phyloP scores from a whole-genome alignment of 2,329 filamentous ascomycete species.

The Diaporthe sp. region DNA sequence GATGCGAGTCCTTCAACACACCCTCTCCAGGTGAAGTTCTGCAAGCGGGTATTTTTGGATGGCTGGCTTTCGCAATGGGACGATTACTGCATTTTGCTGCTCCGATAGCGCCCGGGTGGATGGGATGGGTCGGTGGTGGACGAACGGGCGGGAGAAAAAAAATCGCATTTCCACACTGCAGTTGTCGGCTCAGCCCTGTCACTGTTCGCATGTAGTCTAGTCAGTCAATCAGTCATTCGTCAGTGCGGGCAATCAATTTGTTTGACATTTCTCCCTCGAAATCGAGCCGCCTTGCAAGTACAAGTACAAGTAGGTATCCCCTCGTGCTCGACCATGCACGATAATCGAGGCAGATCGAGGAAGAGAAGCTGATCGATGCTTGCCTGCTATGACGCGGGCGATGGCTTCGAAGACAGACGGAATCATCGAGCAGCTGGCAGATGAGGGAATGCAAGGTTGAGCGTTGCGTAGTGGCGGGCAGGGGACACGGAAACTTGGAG shows the following conservation, averaged over 20 bases:
- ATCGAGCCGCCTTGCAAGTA: not conserved
- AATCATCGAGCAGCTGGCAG: not conserved
- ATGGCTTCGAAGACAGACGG: not conserved
- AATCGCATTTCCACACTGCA: not conserved
- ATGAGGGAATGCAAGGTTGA: not conserved
- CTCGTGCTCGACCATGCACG: not conserved
- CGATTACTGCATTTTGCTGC: not conserved
- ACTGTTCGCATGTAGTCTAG: not conserved
- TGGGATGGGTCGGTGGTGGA: conserved; percentile 8
- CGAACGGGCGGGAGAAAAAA: conserved; percentile 9
- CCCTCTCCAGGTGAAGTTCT: not conserved
- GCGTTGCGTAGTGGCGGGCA: not conserved
- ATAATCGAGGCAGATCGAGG: not conserved
- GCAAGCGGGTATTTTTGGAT: not conserved
- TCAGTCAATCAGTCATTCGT: not conserved
- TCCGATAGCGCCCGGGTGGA: conserved; percentile 25
- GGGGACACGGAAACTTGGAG: not conserved
- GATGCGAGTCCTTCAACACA: not conserved
- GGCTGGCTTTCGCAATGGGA: not conserved
- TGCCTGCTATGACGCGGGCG: conserved; percentile 3
- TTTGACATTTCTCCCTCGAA: not conserved
- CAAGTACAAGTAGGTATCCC: not conserved
- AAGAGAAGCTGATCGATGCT: not conserved
- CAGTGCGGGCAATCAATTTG: not conserved
- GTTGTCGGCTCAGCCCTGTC: conserved; percentile 4